Evolutionary conservation across 2,329 filamentous ascomycete genomes (phyloP), one percentile per base, ranked within the genome.

Genomic region (Stagonosporopsis cucurbitacearum): DNA sequence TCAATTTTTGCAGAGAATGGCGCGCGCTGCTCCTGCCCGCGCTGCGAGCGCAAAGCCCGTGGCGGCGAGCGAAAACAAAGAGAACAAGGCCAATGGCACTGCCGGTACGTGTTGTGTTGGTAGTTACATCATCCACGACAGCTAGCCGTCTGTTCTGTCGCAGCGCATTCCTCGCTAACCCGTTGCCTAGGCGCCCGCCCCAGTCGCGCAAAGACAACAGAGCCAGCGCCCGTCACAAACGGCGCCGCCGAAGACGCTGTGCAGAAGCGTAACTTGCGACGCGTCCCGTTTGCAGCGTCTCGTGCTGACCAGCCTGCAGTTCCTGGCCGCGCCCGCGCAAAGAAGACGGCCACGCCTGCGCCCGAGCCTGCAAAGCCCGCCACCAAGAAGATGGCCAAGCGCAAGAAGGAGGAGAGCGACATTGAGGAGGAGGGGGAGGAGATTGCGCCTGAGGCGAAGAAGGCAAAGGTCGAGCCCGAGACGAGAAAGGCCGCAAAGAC

Each of bases 401-500:
- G 68, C 59, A 73, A 73, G 61, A 69, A 72, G 59, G 68, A 63
- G 13, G 63, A 64, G 41, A 64, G 56, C 50, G 66, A 68, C 22
- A 47, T 57, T 6, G 64, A 65, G 39, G 58, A 57, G 17, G 57
- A 65, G 32, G 58, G 55, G n/a, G 57, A 59, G 22, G 32, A 50
- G 19, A 57, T 59, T 15, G 61, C 60, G 51, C 69, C 67, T 23
- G 61, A 54, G 37, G 60, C 63, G 44, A 67, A 67, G 56, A 69
- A 70, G 59, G 46, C 62, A 37, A 30, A 30, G 28, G 28, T 30
- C 28, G 28, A 30, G 28, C 28, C 28, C 28, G 13, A 30, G 28
- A 1, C 28, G 9, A 12, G 9, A 30, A 30, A 30, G 28, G 28
- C 60, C 23, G 62, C 60, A 35, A 64, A 64, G 39, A 30, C 65